A percentile compares a stretch with the other conserved stretches of the same genome.
Evolutionary conservation across 768 basidiomycete species (phyloP).

Genomic region (Mycena floridula): DNA sequence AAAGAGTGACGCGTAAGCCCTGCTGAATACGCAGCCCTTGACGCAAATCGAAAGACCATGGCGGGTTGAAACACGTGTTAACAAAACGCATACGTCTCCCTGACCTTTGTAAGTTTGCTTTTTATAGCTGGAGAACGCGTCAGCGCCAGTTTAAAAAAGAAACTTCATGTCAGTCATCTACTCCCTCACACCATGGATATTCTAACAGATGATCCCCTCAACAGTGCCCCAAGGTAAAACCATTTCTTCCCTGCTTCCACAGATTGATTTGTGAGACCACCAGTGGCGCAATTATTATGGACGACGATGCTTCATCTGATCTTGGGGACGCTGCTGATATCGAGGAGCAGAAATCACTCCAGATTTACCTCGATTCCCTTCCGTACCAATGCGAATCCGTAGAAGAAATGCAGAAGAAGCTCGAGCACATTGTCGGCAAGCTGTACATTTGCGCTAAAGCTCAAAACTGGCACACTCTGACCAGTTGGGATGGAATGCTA

Average conservation of each 20-base stretch:
- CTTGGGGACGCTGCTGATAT: conserved; percentile 32
- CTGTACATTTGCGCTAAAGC: conserved; percentile 66
- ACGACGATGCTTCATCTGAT: conserved; percentile 48
- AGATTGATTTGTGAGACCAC: too few relatives aligned
- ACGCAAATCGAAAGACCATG: background rate
- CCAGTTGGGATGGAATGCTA: conserved; percentile 74
- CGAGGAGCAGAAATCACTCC: conserved; percentile 57
- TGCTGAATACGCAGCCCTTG: background rate
- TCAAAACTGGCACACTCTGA: conserved; percentile 68
- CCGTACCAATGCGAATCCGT: conserved; percentile 71
- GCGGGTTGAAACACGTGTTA: too few relatives aligned
- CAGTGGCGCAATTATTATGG: conserved; percentile 43
- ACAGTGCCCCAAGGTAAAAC: too few relatives aligned
- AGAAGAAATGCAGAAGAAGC: conserved; percentile 63
- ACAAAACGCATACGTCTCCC: too few relatives aligned
- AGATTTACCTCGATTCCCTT: conserved; percentile 58
- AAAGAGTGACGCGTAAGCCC: too few relatives aligned
- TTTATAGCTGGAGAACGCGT: too few relatives aligned
- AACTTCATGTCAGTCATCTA: too few relatives aligned
- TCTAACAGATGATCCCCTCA: too few relatives aligned
- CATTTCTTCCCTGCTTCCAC: too few relatives aligned
- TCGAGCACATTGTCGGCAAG: conserved; percentile 65
- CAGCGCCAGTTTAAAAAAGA: too few relatives aligned
- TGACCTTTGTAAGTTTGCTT: too few relatives aligned
- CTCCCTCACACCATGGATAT: too few relatives aligned